Conservation (phyloP, 2,329 filamentous ascomycete species). For the Davidsoniella australis region DNA sequence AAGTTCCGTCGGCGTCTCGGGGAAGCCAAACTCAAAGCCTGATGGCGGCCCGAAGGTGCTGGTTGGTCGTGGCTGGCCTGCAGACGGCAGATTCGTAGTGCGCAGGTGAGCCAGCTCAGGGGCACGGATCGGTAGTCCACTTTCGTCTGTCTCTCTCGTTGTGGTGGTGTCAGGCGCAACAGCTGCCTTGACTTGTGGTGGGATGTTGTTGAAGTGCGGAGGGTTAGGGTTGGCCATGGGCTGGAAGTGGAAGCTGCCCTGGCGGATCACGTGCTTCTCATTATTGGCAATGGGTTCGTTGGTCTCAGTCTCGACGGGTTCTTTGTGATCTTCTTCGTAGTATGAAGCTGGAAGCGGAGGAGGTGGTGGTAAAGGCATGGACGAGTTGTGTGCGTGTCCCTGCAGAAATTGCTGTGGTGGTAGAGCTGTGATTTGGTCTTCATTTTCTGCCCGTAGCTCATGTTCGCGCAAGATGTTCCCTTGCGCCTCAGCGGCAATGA, state of each 20-base stretch:
- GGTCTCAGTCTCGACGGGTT: not conserved
- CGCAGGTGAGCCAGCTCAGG: slow-evolving; percentile 42
- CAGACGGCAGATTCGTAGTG: slow-evolving; percentile 24
- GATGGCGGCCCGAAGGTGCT: slow-evolving; percentile 42
- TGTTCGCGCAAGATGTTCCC: slow-evolving; percentile 65
- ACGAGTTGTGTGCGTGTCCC: slow-evolving; percentile 24
- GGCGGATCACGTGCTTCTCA: slow-evolving; percentile 1
- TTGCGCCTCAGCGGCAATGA: slow-evolving; percentile 66
- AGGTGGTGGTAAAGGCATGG: slow-evolving; percentile 15
- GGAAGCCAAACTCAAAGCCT: slow-evolving; percentile 67
- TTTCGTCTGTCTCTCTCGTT: slow-evolving; percentile 13
- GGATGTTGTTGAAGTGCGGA: slow-evolving; percentile 44
- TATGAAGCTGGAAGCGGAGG: slow-evolving; percentile 16
- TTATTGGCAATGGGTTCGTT: not conserved
- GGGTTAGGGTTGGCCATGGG: slow-evolving; percentile 29
- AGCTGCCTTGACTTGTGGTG: slow-evolving; percentile 20
- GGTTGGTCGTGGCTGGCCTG: slow-evolving; percentile 26
- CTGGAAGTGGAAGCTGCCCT: slow-evolving; percentile 44
- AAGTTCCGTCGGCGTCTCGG: slow-evolving; percentile 68
- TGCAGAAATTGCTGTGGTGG: slow-evolving; percentile 51
- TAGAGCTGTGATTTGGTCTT: slow-evolving; percentile 70
- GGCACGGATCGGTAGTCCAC: slow-evolving; percentile 22
- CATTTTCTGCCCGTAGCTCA: slow-evolving; percentile 63
- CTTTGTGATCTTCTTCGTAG: slow-evolving; percentile 10
- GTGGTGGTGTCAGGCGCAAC: not conserved